phyloP scores from a whole-genome alignment of 139 green algal species.

The Tetradesmus obliquus region DNA sequence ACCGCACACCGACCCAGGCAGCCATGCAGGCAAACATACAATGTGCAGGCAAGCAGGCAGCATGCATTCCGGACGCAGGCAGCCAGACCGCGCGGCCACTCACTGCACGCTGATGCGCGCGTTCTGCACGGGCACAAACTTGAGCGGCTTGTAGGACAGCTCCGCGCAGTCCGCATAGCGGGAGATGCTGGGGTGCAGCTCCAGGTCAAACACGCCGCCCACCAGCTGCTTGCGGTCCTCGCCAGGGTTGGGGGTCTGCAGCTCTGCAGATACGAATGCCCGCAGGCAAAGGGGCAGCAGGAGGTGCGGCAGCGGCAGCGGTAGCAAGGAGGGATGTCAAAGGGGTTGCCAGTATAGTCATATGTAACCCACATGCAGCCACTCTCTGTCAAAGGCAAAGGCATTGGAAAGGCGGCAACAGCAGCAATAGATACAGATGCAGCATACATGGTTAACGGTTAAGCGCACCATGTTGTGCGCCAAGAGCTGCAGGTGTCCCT shows the following conservation, averaged over 20 bases:
- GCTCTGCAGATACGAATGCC: neutral
- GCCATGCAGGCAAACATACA: too few species aligned
- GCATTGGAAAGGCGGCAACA: neutral
- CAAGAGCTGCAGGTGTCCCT: too few species aligned
- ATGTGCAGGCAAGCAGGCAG: too few species aligned
- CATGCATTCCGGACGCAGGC: neutral
- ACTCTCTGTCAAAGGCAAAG: too few species aligned
- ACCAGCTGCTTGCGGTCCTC: neutral
- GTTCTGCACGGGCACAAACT: constrained; percentile 8
- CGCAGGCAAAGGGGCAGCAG: neutral
- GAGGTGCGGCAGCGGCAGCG: neutral
- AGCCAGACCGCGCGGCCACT: neutral
- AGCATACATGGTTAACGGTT: too few species aligned
- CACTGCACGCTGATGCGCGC: neutral
- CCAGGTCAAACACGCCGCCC: constrained; percentile 30
- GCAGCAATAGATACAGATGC: neutral
- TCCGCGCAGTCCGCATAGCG: neutral
- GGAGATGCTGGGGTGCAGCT: neutral
- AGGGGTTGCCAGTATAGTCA: neutral
- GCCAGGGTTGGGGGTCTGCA: neutral
- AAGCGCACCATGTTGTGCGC: too few species aligned
- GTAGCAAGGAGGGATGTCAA: neutral
- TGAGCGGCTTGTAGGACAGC: neutral
- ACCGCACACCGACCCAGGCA: too few species aligned
- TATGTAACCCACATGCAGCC: too few species aligned